Evolutionary conservation across 1,284 basidiomycete genomes (phyloP).

Genomic region (Lentinula novae-zelandiae): DNA sequence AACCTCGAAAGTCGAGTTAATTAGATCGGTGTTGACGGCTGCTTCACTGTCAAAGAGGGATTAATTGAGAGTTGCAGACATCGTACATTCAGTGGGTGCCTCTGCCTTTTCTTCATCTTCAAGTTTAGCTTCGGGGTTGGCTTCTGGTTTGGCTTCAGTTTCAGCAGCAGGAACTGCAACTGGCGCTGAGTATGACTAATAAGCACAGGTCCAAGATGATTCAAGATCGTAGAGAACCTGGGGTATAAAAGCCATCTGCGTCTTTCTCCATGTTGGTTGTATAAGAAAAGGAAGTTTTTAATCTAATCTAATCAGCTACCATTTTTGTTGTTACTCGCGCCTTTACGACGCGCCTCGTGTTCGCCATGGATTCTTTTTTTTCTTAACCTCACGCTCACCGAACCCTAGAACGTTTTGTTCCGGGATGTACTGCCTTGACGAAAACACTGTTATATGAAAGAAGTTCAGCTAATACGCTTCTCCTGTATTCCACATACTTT

Average conservation of each 20-base stretch:
- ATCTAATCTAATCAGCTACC: neutral
- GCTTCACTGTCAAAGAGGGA: neutral
- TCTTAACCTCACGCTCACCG: neutral
- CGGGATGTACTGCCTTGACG: slow-evolving; percentile 2
- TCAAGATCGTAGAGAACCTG: slow-evolving; percentile 31
- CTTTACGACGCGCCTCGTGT: slow-evolving; percentile 7
- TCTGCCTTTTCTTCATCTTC: slow-evolving; percentile 15
- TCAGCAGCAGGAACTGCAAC: neutral
- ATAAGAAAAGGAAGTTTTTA: neutral
- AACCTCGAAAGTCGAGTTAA: slow-evolving; percentile 74
- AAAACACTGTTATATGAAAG: neutral
- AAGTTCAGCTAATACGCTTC: neutral
- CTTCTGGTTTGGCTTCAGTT: no score
- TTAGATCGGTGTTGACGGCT: slow-evolving; percentile 48
- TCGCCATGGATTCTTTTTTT: neutral
- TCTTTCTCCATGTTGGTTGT: slow-evolving; percentile 48
- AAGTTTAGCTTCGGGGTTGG: neutral
- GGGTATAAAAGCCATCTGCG: slow-evolving; percentile 69
- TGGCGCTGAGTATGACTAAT: neutral
- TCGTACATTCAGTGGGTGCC: slow-evolving; percentile 19
- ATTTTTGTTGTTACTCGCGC: neutral
- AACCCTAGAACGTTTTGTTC: neutral
- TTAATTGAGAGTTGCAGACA: slow-evolving; percentile 14
- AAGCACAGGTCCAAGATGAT: neutral
- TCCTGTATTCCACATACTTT: neutral